Evolutionary conservation across 306 rosid genomes (phyloP).

Genomic region (Cucurbita pepo): DNA sequence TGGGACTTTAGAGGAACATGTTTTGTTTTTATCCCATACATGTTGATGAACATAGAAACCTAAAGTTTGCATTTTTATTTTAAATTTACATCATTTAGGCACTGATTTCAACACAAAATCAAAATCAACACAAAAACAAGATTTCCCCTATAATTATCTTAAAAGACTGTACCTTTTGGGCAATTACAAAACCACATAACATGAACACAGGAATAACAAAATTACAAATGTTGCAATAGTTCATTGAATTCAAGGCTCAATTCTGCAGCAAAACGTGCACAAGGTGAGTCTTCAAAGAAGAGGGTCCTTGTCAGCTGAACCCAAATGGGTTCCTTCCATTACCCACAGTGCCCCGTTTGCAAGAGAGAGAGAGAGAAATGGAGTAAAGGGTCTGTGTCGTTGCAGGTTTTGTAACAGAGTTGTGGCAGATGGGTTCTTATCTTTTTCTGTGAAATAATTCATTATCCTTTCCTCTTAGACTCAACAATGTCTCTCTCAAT

Average conservation of each 20-base stretch:
- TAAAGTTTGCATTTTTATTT: neutral
- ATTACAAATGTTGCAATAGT: neutral
- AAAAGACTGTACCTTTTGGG: too few species aligned
- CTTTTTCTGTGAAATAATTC: conserved; percentile 9
- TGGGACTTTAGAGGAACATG: neutral
- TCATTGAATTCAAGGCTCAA: neutral
- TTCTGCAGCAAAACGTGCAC: neutral
- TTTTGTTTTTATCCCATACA: neutral
- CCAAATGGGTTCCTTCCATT: conserved; percentile 4
- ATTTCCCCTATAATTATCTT: neutral
- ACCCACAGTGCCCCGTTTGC: neutral
- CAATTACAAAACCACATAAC: neutral
- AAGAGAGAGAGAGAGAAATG: neutral
- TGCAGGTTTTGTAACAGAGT: conserved; percentile 7
- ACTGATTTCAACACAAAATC: neutral
- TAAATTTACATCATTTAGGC: neutral
- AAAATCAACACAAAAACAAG: neutral
- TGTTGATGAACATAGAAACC: neutral
- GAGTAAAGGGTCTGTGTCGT: neutral
- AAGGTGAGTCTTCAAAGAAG: neutral
- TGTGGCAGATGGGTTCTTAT: conserved; percentile 10
- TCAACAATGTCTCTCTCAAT: neutral
- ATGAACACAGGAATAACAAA: neutral
- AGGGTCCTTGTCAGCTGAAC: neutral
- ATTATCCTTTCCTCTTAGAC: neutral